phyloP scores from a whole-genome alignment of 2,329 filamentous ascomycete species.

The Exophiala mesophila region DNA sequence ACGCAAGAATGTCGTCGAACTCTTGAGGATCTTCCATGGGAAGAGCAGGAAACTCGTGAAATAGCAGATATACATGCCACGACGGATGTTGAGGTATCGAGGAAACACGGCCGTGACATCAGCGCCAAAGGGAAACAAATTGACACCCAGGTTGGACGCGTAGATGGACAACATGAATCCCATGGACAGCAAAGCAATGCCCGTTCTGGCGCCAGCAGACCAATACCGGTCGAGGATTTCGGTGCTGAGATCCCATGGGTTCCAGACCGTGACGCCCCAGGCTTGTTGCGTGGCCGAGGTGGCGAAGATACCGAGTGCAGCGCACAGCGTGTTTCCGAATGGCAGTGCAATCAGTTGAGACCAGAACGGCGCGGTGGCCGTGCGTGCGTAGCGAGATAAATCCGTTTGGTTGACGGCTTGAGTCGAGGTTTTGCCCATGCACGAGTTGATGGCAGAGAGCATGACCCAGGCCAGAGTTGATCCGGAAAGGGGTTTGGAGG shows the following conservation, averaged over 20 bases:
- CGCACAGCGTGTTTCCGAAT: constrained; percentile 39
- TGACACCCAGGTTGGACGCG: constrained; percentile 9
- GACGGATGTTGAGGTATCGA: constrained; percentile 48
- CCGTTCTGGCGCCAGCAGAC: constrained; percentile 8
- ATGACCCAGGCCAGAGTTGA: no score
- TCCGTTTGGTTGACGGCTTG: constrained; percentile 43
- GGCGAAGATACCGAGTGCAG: constrained; percentile 42
- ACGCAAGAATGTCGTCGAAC: constrained; percentile 37
- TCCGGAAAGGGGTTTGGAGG: no score
- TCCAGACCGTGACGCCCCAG: constrained; percentile 31
- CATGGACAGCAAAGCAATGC: constrained; percentile 12
- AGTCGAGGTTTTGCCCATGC: constrained; percentile 36
- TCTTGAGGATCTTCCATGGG: constrained; percentile 44
- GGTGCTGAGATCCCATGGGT: constrained; percentile 15
- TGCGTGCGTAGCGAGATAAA: constrained; percentile 36
- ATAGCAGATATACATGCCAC: constrained; percentile 35
- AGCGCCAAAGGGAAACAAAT: constrained; percentile 37
- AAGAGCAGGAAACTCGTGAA: constrained; percentile 39
- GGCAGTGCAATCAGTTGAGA: constrained; percentile 40
- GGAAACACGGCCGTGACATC: constrained; percentile 51
- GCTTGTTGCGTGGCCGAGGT: constrained; percentile 42
- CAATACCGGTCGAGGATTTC: constrained; percentile 16
- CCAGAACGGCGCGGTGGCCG: constrained; percentile 37
- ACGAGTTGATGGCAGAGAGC: constrained; percentile 36
- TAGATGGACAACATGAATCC: constrained; percentile 12